Evolutionary conservation across 225 moss, liverwort and hornwort genomes (phyloP), one percentile per base, ranked within the genome.

Genomic region (Sphagnum tenellum): DNA sequence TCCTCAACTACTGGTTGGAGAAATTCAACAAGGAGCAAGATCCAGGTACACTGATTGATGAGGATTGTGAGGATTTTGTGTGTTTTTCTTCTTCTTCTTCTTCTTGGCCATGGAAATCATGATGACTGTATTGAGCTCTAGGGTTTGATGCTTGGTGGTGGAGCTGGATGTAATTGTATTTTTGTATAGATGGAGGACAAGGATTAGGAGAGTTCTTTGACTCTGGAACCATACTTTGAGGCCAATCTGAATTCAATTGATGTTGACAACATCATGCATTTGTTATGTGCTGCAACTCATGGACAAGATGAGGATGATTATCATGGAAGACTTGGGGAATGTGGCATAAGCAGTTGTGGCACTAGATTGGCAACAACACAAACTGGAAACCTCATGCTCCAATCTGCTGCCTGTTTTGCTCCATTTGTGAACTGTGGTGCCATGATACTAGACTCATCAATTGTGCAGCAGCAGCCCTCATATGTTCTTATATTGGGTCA

Each of bases 401-500:
- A 79, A 45, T 73, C 86, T 48, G 50, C 73, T 65, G 77, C n/a
- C n/a, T n/a, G 78, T 9, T 82, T 72, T 64, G 63, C 64, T 44
- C 65, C 83, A 61, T 74, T 80, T 50, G 73, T 69, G 52, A 52
- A 85, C 47, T 75, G 78, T 65, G 72, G 61, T 52, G 70, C 74
- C 70, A n/a, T n/a, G n/a, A n/a, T n/a, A n/a, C n/a, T n/a, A n/a
- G n/a, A n/a, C n/a, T 65, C 72, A 50, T 3, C 63, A 73, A 66
- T 79, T 66, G 59, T 57, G 64, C 77, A 87, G 76, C 69, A 78
- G 74, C 62, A n/a, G n/a, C n/a, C n/a, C n/a, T n/a, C n/a, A n/a
- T n/a, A 78, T 82, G 46, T 88, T 78, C 70, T 77, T 52, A 81
- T 95, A 48, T 95, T 88, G 94, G 89, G 94, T 56, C 84, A 92